These are phyloP conservation scores for Limonium bicolor DNA, from an alignment of 148 eudicot species.

Conservation along the genomic window DNA sequence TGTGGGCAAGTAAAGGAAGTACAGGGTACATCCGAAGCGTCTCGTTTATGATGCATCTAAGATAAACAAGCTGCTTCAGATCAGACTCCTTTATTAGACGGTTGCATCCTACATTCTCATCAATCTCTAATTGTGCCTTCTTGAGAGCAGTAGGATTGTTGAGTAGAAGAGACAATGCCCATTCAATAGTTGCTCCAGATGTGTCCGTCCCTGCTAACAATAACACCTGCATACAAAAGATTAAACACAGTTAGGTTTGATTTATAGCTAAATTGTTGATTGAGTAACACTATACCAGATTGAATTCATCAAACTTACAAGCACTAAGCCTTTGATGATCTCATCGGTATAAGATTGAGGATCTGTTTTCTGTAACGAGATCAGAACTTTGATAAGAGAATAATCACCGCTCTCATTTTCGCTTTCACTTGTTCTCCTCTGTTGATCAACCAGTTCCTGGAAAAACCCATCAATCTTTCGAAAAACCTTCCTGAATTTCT, in stretches of 20 bases:
- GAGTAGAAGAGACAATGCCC: slow-evolving; percentile 23
- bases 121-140: slow-evolving; percentile 25
- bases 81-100: slow-evolving; percentile 16
- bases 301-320: slow-evolving; percentile 10
- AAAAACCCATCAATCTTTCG: not conserved
- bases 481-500: not conserved
- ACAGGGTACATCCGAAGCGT: slow-evolving; percentile 23
- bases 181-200: slow-evolving; percentile 19
- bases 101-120: slow-evolving; percentile 5
- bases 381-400: slow-evolving; percentile 20
- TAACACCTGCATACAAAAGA: slow-evolving; percentile 8
- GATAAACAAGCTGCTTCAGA: slow-evolving; percentile 16
- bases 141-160: slow-evolving; percentile 16
- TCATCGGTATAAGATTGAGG: slow-evolving; percentile 28
- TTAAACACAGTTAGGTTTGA: not conserved
- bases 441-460: slow-evolving; percentile 17
- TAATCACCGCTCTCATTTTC: not conserved
- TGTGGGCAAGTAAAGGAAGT: slow-evolving; percentile 13
- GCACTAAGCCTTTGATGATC: slow-evolving; percentile 28
- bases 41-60: slow-evolving; percentile 25
- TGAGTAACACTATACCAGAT: not conserved
- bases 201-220: slow-evolving; percentile 21
- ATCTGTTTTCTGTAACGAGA: slow-evolving; percentile 22
- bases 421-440: not conserved
- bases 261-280: not conserved